Conservation (phyloP, 2,329 filamentous ascomycete species). For the Fusarium odoratissimum region DNA sequence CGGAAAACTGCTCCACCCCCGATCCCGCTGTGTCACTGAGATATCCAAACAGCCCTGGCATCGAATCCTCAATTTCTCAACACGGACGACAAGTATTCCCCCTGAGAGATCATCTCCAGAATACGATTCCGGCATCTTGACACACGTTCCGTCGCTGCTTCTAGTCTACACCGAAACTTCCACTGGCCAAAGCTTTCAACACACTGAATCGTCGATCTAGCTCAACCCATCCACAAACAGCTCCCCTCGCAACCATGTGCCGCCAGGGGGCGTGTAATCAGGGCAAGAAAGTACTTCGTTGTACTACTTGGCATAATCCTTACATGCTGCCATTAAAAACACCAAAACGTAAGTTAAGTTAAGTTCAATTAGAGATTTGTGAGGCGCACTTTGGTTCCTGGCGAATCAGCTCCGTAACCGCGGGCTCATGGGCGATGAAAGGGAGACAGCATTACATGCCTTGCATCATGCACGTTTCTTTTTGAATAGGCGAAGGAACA, state of each 20-base stretch:
- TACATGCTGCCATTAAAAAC: not conserved
- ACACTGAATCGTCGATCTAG: slow-evolving; percentile 30
- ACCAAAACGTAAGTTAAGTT: not conserved
- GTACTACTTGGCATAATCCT: slow-evolving; percentile 9
- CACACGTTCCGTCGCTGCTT: slow-evolving; percentile 14
- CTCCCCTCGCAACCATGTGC: slow-evolving; percentile 39
- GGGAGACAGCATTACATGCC: slow-evolving; percentile 14
- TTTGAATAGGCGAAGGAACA: slow-evolving; percentile 9
- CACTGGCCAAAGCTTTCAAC: slow-evolving; percentile 13
- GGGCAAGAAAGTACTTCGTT: slow-evolving; percentile 4
- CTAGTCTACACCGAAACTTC: slow-evolving; percentile 26
- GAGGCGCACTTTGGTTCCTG: not conserved
- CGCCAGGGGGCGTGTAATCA: slow-evolving; percentile 32
- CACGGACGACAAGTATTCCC: not conserved
- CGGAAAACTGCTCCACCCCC: slow-evolving; percentile 21
- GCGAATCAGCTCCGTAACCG: slow-evolving; percentile 37
- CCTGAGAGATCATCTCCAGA: slow-evolving; percentile 3
- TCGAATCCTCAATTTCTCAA: not conserved
- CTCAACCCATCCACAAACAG: slow-evolving; percentile 35
- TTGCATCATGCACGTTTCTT: slow-evolving; percentile 26
- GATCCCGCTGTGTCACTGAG: slow-evolving; percentile 15
- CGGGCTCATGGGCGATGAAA: slow-evolving; percentile 37
- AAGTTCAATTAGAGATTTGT: slow-evolving; percentile 13
- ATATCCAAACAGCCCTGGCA: slow-evolving; percentile 22
- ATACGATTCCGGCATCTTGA: slow-evolving; percentile 1